Conservation (phyloP, 305 asterid species). For the Fraxinus platypoda region DNA sequence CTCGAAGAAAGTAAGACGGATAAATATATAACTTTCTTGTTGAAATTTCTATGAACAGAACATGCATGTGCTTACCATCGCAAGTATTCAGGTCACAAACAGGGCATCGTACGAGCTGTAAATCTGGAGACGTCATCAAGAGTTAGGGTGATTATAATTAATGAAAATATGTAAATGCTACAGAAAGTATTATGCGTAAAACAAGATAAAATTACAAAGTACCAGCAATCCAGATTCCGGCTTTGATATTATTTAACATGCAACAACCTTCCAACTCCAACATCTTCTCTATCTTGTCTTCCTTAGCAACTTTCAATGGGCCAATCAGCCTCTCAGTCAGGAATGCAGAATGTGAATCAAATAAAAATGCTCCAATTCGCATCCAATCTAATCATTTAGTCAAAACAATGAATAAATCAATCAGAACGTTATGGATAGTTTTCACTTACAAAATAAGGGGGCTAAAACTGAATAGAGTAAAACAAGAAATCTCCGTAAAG, state of each 20-base stretch:
- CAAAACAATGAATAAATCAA: slow-evolving; percentile 18
- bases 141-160: slow-evolving; percentile 18
- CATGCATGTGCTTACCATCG: slow-evolving; percentile 62
- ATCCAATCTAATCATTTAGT: slow-evolving; percentile 61
- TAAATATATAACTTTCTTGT: background rate
- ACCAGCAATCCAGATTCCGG: slow-evolving; percentile 99
- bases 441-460: slow-evolving; percentile 13
- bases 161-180: background rate
- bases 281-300: slow-evolving; percentile 39
- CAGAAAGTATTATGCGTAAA: background rate
- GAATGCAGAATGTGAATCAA: slow-evolving; percentile 63
- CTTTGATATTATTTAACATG: slow-evolving; percentile 58
- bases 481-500: slow-evolving; percentile 13
- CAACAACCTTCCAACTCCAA: slow-evolving; percentile 54
- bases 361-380: slow-evolving; percentile 82
- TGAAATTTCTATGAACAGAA: background rate
- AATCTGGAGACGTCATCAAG: slow-evolving; percentile 48
- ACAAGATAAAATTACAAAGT: slow-evolving; percentile 6
- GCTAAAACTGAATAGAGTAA: background rate
- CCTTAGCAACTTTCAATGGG: slow-evolving; percentile 40
- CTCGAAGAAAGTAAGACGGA: slow-evolving; percentile 3
- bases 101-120: slow-evolving; percentile 97
- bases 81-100: slow-evolving; percentile 89
- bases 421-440: background rate
- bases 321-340: slow-evolving; percentile 54